These are phyloP conservation scores for Camptophora hylomeconis DNA, from an alignment of 2,329 filamentous ascomycete species.

Conservation along the genomic window DNA sequence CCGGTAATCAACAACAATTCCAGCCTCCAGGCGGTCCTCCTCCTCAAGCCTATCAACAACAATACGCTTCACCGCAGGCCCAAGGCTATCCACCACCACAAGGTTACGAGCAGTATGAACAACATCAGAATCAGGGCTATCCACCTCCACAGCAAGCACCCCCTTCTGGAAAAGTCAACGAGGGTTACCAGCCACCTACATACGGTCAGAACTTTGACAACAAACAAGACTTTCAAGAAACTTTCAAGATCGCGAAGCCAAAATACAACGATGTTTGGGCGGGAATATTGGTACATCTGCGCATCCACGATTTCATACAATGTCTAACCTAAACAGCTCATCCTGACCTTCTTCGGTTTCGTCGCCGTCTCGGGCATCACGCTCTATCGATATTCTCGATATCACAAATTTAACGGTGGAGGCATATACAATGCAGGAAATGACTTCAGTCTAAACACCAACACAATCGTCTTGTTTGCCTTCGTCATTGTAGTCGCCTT, in stretches of 20 bases:
- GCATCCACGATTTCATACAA: slow-evolving; percentile 3
- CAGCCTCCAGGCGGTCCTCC: slow-evolving; percentile 5
- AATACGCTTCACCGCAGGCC: too few relatives aligned
- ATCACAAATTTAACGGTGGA: slow-evolving; percentile 49
- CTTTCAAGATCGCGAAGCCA: slow-evolving; percentile 69
- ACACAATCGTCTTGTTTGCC: slow-evolving; percentile 72
- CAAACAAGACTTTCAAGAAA: slow-evolving; percentile 56
- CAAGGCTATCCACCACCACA: slow-evolving; percentile 7
- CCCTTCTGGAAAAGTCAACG: slow-evolving; percentile 8
- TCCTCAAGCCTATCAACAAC: slow-evolving; percentile 12
- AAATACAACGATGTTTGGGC: slow-evolving; percentile 90
- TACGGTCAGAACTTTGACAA: slow-evolving; percentile 30
- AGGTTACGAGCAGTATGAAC: slow-evolving; percentile 7
- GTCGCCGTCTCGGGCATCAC: slow-evolving; percentile 62
- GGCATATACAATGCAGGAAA: slow-evolving; percentile 62
- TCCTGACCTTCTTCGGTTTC: slow-evolving; percentile 60
- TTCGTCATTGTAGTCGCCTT: slow-evolving; percentile 65
- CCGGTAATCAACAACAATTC: slow-evolving; percentile 12
- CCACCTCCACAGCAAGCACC: slow-evolving; percentile 9
- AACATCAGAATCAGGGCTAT: slow-evolving; percentile 6
- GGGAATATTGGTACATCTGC: slow-evolving; percentile 52
- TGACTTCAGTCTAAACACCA: slow-evolving; percentile 59
- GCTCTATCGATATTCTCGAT: slow-evolving; percentile 59
- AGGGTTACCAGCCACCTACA: slow-evolving; percentile 21
- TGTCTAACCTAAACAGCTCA: slow-evolving; percentile 45